phyloP scores from a whole-genome alignment of 2,329 filamentous ascomycete species.

The Cladobotryum protrusum region DNA sequence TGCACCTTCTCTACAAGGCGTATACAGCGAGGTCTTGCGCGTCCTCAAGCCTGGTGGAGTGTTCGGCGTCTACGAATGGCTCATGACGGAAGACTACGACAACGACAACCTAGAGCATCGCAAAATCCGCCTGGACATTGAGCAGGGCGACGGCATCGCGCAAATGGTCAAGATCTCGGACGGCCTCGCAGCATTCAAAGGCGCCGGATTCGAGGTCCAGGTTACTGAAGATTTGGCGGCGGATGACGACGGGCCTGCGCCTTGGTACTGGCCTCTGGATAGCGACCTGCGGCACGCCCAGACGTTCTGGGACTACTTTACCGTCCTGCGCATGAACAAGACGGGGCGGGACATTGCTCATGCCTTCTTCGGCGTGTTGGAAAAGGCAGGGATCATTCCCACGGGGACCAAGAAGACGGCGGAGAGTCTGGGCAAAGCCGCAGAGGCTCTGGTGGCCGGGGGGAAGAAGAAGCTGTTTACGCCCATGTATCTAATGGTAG shows the following conservation, averaged over 20 bases:
- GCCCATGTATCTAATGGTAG: constrained; percentile 93
- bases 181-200: constrained; percentile 74
- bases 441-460: constrained; percentile 75
- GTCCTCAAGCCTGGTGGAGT: constrained; percentile 93
- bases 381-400: constrained; percentile 65
- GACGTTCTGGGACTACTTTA: constrained; percentile 65
- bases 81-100: constrained; percentile 96
- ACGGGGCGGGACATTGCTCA: constrained; percentile 65
- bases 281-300: constrained; percentile 75
- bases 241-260: constrained; percentile 55
- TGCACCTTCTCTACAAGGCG: constrained; percentile 80
- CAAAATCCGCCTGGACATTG: constrained; percentile 86
- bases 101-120: constrained; percentile 82
- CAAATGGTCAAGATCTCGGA: constrained; percentile 92
- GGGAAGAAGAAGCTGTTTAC: constrained; percentile 83
- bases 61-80: constrained; percentile 98
- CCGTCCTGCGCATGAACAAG: constrained; percentile 78
- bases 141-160: constrained; percentile 92
- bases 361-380: constrained; percentile 64
- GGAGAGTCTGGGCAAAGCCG: constrained; percentile 69
- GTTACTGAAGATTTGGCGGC: constrained; percentile 78
- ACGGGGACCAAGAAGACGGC: constrained; percentile 81
- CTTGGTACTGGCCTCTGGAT: constrained; percentile 85
- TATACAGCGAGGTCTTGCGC: constrained; percentile 91
- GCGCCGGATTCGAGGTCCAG: constrained; percentile 78